These are phyloP conservation scores for Suhomyces tanzawaensis DNA, from an alignment of 805 yeast genomes.

Conservation along the genomic window DNA sequence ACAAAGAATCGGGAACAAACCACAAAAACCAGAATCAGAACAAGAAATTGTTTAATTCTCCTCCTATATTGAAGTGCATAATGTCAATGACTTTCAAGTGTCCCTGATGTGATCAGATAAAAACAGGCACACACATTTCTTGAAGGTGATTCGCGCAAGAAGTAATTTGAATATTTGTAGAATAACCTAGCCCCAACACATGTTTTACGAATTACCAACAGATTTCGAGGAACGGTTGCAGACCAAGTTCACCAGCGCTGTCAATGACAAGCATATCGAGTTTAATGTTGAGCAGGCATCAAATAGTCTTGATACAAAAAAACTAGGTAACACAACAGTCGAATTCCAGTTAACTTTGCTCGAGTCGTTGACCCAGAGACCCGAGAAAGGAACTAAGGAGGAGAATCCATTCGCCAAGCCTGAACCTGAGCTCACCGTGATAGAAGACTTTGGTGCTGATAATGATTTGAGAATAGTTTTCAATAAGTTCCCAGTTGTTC, in stretches of 20 bases:
- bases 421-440: conserved; percentile 68
- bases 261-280: conserved; percentile 42
- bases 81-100: too few species aligned
- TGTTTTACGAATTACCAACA: conserved; percentile 32
- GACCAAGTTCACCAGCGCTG: conserved; percentile 48
- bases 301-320: conserved; percentile 27
- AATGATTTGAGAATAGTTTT: conserved; percentile 61
- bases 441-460: conserved; percentile 49
- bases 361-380: conserved; percentile 35
- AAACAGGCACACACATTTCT: too few species aligned
- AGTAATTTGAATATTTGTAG: too few species aligned
- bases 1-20: too few species aligned
- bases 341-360: conserved; percentile 32
- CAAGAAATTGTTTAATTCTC: too few species aligned
- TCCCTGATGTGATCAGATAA: too few species aligned
- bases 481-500: conserved; percentile 84
- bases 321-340: conserved; percentile 9
- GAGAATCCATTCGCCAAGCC: conserved; percentile 78
- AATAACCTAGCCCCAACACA: too few species aligned
- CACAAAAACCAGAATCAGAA: too few species aligned
- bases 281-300: conserved; percentile 50
- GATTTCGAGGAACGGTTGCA: conserved; percentile 36
- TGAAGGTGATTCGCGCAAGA: too few species aligned
- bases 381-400: conserved; percentile 38
- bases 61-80: too few species aligned